Evolutionary conservation across 768 basidiomycete species (phyloP), one percentile per base, ranked within the genome.

Genomic region (Tulasnella sp.): DNA sequence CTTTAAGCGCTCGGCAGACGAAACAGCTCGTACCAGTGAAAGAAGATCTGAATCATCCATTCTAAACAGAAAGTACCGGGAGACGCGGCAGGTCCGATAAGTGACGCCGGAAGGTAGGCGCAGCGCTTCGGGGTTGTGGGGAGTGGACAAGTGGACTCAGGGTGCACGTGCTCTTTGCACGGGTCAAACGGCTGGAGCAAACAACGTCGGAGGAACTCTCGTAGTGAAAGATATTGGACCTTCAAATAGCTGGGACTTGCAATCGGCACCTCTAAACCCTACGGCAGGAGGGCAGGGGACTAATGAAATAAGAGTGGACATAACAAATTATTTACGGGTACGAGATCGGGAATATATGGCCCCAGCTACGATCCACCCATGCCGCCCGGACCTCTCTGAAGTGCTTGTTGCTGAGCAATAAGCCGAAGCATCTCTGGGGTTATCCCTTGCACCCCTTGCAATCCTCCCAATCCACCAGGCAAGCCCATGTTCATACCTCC

Each of bases 351-450:
- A 31, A 22, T 1, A 77, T 1, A 22, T 1, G 9, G 24, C 41
- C 20, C 42, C 24, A 16, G 50, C 31, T 64, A 54, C 2, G 31
- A 41, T 2, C 28, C 58, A 11, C 50, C 50, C 64, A 72, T 14
- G 31, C 76, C 54, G 34, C 76, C 74, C 40, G n/a, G 24, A 16
- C 74, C 58, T 12, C 60, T 60, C 24, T 34, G 11, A 31, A 42
- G 34, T 20, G 50, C 50, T 14, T 42, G 20, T 46, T 76, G 76
- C 46, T 44, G 74, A 20, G 34, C 31, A 14, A 78, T 12, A 16
- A 72, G 16, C 40, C 60, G 50, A 31, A 78, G 37, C 34, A 78
- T 24, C 50, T 78, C 77, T n/a, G 77, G 54, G 16, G 60, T 64
- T 11, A 78, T 16, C 31, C 74, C 74, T n/a, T 54, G 54, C 54